Evolutionary conservation across 805 yeast genomes (phyloP).

Genomic region (Metschnikowia continentalis): DNA sequence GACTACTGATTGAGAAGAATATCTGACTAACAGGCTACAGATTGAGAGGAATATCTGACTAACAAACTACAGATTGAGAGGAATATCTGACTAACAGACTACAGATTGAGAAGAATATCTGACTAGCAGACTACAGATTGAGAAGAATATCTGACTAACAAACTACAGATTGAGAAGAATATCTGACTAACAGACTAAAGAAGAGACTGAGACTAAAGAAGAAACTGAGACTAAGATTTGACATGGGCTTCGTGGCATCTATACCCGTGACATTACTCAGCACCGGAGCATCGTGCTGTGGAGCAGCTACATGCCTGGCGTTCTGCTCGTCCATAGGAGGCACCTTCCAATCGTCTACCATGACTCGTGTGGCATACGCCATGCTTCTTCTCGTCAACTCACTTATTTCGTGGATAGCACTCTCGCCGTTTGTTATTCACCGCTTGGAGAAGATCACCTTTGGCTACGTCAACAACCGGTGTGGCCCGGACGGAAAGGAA

Average conservation of each 20-base stretch:
- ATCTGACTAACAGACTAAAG: too few species aligned
- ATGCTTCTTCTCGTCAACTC: conserved; percentile 71
- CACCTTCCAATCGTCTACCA: conserved; percentile 66
- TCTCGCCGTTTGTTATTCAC: conserved; percentile 72
- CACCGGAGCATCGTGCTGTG: conserved; percentile 18
- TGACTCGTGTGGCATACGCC: conserved; percentile 88
- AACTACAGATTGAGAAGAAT: too few species aligned
- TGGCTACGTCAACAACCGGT: conserved; percentile 64
- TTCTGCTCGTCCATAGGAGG: conserved; percentile 51
- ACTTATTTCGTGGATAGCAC: conserved; percentile 85
- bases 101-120: too few species aligned
- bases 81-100: too few species aligned
- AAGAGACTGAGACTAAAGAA: too few species aligned
- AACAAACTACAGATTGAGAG: too few species aligned
- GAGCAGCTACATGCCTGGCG: conserved; percentile 61
- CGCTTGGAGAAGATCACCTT: conserved; percentile 69
- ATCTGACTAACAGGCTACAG: too few species aligned
- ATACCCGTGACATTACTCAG: conserved; percentile 13
- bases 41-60: too few species aligned
- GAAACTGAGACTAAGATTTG: too few species aligned
- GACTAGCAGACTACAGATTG: too few species aligned
- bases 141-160: too few species aligned
- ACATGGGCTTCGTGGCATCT: conserved; percentile 18
- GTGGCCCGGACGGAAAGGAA: conserved; percentile 67
- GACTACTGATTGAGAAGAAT: too few species aligned